These are phyloP conservation scores for Oryza glaberrima DNA, from an alignment of 176 grass and related monocot genomes.

Conservation along the genomic window DNA sequence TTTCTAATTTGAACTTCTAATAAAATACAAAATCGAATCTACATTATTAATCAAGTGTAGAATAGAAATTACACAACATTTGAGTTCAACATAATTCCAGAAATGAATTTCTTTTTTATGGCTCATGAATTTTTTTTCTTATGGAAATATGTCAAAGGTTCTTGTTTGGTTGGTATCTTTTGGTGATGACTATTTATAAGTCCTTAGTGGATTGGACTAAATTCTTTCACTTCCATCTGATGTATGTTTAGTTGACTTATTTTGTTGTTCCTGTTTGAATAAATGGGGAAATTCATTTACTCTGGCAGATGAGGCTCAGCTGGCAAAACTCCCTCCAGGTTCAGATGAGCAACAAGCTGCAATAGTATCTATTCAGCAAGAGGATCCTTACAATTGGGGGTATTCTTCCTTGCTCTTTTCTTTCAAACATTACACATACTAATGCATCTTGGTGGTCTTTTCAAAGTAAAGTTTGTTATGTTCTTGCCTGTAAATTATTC, in stretches of 20 bases:
- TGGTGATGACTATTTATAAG: not conserved
- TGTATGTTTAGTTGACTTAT: conserved; percentile 22
- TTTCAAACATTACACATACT: conserved; percentile 21
- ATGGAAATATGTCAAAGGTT: not conserved
- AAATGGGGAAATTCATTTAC: conserved; percentile 29
- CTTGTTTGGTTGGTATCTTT: conserved; percentile 18
- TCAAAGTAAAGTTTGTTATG: not conserved
- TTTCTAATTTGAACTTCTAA: conserved; percentile 9
- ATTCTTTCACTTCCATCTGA: not conserved
- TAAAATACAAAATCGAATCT: not conserved
- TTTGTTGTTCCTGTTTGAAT: conserved; percentile 16
- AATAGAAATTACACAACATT: not conserved
- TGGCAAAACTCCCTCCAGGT: conserved; percentile 67
- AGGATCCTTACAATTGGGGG: conserved; percentile 95
- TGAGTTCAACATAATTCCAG: conserved; percentile 13
- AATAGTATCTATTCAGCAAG: conserved; percentile 74
- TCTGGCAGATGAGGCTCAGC: conserved; percentile 71
- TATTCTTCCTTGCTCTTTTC: conserved; percentile 38
- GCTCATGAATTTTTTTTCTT: not conserved
- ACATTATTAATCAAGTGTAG: conserved; percentile 11
- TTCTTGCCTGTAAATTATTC: conserved; percentile 1
- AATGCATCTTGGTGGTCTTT: not conserved
- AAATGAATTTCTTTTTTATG: conserved; percentile 17
- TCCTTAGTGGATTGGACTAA: conserved; percentile 21
- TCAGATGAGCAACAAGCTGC: conserved; percentile 88